A percentile compares a stretch with the other conserved stretches of the same genome.
phyloP scores from a whole-genome alignment of 78 protist species.

The Mastigamoeba balamuthi region DNA sequence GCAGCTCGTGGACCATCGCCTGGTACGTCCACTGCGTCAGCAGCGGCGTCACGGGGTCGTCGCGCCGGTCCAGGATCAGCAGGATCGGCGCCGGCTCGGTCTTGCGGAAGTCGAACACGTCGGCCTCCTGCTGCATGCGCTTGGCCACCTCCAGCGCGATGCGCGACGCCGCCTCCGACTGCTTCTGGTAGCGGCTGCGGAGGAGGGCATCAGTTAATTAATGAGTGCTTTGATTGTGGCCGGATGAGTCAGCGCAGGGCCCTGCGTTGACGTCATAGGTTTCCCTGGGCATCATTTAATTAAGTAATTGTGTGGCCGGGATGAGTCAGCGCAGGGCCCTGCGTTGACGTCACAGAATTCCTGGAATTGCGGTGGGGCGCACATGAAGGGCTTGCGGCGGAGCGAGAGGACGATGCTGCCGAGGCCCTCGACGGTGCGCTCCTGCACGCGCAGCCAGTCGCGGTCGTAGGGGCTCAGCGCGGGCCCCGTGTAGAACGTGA shows the following conservation, averaged over 20 bases:
- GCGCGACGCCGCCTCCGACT: too few species aligned
- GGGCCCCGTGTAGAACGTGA: conserved; percentile 43
- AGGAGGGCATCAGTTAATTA: too few species aligned
- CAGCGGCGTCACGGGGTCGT: conserved; percentile 94
- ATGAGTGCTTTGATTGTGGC: too few species aligned
- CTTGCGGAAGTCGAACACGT: conserved; percentile 61
- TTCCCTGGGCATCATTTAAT: too few species aligned
- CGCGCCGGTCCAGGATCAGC: conserved; percentile 82
- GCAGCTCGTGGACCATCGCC: conserved; percentile 93
- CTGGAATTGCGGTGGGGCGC: neutral
- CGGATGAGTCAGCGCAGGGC: too few species aligned
- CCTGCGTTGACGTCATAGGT: too few species aligned
- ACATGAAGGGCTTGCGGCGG: conserved; percentile 14
- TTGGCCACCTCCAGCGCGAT: conserved; percentile 18
- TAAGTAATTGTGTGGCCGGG: too few species aligned
- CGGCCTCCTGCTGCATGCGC: conserved; percentile 28
- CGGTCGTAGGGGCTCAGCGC: neutral
- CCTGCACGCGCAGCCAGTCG: neutral
- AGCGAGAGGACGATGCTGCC: conserved; percentile 18
- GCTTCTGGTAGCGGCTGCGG: too few species aligned
- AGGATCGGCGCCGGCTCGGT: conserved; percentile 54
- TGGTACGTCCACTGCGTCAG: conserved; percentile 68
- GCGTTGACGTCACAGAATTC: too few species aligned
- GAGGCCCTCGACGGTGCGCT: neutral
- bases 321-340: too few species aligned